Percentiles rank a stretch among this genome's conserved stretches.
phyloP scores from a whole-genome alignment of 257 asterid species.

The Thymus quinquecostatus region DNA sequence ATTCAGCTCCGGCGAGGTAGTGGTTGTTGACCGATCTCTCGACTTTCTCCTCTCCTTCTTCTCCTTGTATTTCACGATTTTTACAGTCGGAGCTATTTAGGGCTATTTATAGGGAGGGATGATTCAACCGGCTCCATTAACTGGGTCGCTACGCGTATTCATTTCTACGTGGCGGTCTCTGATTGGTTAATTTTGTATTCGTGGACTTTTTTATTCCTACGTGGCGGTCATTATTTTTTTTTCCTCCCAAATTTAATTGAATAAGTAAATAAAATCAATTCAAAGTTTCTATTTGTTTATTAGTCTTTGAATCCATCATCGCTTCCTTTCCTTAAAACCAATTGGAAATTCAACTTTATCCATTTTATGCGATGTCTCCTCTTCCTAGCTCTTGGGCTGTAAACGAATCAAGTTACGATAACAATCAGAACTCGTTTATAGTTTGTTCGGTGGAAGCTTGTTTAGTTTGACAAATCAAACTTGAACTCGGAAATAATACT shows the following conservation, averaged over 20 bases:
- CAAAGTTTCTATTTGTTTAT: background rate
- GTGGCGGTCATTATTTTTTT: too few relatives aligned
- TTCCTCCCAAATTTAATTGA: too few relatives aligned
- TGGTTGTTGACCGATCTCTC: constrained; percentile 29
- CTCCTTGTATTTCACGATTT: background rate
- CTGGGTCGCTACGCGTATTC: constrained; percentile 36
- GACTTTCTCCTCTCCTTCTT: background rate
- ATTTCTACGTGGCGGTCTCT: constrained; percentile 33
- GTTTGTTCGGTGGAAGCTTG: too few relatives aligned
- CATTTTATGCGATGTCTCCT: too few relatives aligned
- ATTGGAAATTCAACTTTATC: too few relatives aligned
- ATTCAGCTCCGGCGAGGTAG: constrained; percentile 35
- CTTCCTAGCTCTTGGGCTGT: too few relatives aligned
- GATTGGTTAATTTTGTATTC: constrained; percentile 16
- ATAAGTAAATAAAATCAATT: background rate
- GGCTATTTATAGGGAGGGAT: constrained; percentile 19
- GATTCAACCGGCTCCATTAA: background rate
- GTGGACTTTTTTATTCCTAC: background rate
- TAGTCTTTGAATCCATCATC: background rate
- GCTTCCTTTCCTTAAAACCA: background rate
- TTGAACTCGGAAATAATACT: too few relatives aligned
- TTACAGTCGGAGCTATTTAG: background rate
- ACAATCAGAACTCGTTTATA: too few relatives aligned
- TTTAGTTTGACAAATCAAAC: too few relatives aligned
- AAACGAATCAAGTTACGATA: too few relatives aligned